Conservation (phyloP, 306 rosid species). For the Medicago ruthenica region DNA sequence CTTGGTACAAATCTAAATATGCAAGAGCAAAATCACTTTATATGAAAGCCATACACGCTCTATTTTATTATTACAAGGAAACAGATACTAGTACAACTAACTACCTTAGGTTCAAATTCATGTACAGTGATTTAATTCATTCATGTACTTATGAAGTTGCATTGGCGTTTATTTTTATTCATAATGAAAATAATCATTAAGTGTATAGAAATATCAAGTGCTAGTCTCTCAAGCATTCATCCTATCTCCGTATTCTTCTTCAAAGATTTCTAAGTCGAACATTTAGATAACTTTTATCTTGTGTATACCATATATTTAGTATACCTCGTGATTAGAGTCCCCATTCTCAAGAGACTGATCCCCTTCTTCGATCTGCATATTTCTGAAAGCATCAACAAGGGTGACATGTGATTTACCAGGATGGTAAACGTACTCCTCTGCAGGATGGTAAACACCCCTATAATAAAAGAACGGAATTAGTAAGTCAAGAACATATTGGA, state of each 20-base stretch:
- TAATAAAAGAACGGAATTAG: constrained; percentile 29
- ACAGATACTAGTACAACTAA: too few relatives aligned
- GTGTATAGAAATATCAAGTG: background rate
- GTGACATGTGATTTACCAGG: constrained; percentile 67
- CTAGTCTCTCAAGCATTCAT: background rate
- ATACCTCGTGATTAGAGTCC: constrained; percentile 72
- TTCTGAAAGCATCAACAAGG: constrained; percentile 90
- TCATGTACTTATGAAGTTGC: constrained; percentile 2
- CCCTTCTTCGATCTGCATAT: constrained; percentile 70
- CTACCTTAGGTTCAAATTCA: background rate
- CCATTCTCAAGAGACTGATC: constrained; percentile 89
- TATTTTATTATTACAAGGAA: too few relatives aligned
- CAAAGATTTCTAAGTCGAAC: background rate
- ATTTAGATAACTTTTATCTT: constrained; percentile 1
- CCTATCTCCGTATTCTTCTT: background rate
- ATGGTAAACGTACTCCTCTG: constrained; percentile 67
- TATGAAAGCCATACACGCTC: background rate
- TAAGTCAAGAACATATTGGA: constrained; percentile 35
- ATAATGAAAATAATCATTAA: constrained; percentile 5
- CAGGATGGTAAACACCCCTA: constrained; percentile 80
- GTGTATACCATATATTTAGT: constrained; percentile 18
- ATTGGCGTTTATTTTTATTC: background rate
- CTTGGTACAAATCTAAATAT: background rate
- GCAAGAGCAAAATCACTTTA: too few relatives aligned
- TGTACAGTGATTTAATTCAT: background rate